phyloP scores from a whole-genome alignment of 495 filamentous ascomycete genomes.

The Paragyromitra xinjiangensis region DNA sequence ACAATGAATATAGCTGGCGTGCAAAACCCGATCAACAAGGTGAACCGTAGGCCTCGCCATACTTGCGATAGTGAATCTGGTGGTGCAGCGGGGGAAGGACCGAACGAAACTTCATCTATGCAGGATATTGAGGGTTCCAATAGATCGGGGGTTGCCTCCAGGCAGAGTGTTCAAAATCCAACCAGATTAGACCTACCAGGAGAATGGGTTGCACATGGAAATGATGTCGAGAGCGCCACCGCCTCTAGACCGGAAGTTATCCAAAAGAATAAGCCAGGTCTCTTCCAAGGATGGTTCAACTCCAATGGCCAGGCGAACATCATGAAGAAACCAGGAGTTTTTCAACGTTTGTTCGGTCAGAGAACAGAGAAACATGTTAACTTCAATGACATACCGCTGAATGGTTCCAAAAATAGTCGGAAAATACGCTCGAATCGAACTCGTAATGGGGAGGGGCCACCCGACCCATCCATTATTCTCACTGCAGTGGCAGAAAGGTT shows the following conservation, averaged over 20 bases:
- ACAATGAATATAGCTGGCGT: constrained; percentile 32
- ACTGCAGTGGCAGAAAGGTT: constrained; percentile 39
- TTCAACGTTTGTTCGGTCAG: constrained; percentile 37
- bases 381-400: not conserved
- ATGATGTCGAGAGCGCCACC: not conserved
- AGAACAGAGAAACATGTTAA: constrained; percentile 12
- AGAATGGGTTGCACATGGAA: constrained; percentile 8
- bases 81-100: not conserved
- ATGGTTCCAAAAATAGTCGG: not conserved
- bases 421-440: constrained; percentile 25
- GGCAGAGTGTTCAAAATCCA: not conserved
- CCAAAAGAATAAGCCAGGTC: not conserved
- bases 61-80: not conserved
- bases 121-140: constrained; percentile 1
- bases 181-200: not conserved
- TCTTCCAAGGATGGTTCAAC: constrained; percentile 23
- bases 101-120: not conserved
- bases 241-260: not conserved
- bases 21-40: not conserved
- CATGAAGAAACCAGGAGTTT: constrained; percentile 9
- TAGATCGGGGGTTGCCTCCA: not conserved
- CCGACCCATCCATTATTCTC: constrained; percentile 31
- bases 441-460: constrained; percentile 6
- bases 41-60: not conserved
- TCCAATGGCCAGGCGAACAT: not conserved